Conservation (phyloP, 805 yeast genomes). For the Starmerella roubikii region DNA sequence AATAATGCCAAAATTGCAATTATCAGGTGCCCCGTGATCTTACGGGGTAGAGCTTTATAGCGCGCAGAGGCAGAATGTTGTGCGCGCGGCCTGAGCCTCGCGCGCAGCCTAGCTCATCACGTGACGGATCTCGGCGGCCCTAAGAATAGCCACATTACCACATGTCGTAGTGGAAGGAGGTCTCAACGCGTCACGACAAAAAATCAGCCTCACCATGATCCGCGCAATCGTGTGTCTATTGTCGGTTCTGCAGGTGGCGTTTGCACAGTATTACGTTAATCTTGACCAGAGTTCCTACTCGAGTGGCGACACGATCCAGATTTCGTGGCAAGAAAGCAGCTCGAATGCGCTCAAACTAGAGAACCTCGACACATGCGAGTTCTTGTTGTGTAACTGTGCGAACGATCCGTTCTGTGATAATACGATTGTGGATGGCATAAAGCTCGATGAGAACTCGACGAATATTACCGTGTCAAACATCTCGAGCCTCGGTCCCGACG, state of each 20-base stretch:
- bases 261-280: slow-evolving; percentile 17
- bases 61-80: too few relatives aligned
- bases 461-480: slow-evolving; percentile 34
- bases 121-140: too few relatives aligned
- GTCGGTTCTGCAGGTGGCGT: slow-evolving; percentile 6
- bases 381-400: slow-evolving; percentile 59
- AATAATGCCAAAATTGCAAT: too few relatives aligned
- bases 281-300: slow-evolving; percentile 15
- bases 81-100: too few relatives aligned
- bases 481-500: slow-evolving; percentile 40
- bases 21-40: too few relatives aligned
- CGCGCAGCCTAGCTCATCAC: too few relatives aligned
- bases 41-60: too few relatives aligned
- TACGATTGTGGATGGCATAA: slow-evolving; percentile 21
- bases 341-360: slow-evolving; percentile 32
- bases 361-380: slow-evolving; percentile 34
- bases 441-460: slow-evolving; percentile 19
- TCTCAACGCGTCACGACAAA: too few relatives aligned
- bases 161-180: too few relatives aligned
- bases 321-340: slow-evolving; percentile 49
- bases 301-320: slow-evolving; percentile 21
- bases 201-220: neutral
- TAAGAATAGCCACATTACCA: too few relatives aligned
- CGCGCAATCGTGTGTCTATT: slow-evolving; percentile 1
- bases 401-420: slow-evolving; percentile 23